phyloP scores from a whole-genome alignment of 192 early-diverging fungal species.

The Podila epigama region DNA sequence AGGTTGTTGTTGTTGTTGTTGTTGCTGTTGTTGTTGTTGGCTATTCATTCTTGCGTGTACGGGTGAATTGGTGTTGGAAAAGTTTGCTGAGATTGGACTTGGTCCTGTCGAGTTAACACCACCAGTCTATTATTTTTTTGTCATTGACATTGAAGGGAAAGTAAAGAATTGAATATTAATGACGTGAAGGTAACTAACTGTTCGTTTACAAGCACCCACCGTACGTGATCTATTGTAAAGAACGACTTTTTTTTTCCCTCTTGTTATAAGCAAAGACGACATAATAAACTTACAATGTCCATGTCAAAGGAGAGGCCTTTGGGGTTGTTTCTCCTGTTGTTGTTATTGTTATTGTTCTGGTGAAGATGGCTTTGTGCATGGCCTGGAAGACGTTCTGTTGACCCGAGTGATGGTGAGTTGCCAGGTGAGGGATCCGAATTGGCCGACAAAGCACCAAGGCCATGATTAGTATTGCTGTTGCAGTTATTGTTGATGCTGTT shows the following conservation, averaged over 20 bases:
- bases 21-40: no score
- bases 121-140: no score
- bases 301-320: conserved; percentile 24
- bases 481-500: no score
- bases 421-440: neutral
- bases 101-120: conserved; percentile 4
- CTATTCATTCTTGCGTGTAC: conserved; percentile 8
- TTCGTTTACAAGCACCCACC: no score
- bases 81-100: conserved; percentile 11
- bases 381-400: conserved; percentile 9
- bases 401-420: conserved; percentile 6
- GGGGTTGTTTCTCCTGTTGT: no score
- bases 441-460: neutral
- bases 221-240: no score
- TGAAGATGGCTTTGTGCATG: conserved; percentile 4
- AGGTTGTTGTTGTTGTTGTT: no score
- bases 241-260: no score
- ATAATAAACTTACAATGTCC: conserved; percentile 16
- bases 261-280: neutral
- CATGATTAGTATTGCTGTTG: neutral
- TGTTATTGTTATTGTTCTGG: no score
- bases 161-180: neutral
- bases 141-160: neutral
- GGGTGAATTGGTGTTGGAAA: conserved; percentile 20
- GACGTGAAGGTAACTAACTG: no score